Percentiles rank a stretch among this genome's conserved stretches.
Evolutionary conservation across 257 asterid species (phyloP).

Genomic region (Rhazya stricta): DNA sequence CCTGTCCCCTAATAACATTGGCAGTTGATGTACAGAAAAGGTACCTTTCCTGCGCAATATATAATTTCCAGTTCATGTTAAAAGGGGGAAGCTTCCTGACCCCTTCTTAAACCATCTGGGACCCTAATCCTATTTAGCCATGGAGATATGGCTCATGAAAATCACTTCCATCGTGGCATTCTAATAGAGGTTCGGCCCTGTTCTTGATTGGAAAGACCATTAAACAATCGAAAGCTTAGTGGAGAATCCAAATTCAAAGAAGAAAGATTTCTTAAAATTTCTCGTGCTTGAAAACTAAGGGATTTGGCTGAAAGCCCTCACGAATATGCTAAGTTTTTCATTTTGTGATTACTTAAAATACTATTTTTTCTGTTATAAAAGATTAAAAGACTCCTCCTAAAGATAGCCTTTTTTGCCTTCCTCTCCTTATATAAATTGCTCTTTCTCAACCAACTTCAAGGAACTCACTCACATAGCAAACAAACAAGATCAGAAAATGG

Average conservation of each 20-base stretch:
- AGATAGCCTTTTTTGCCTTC: conserved; percentile 11
- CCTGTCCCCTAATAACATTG: neutral
- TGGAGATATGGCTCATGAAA: conserved; percentile 4
- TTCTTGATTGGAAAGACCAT: conserved; percentile 15
- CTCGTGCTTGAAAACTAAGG: neutral
- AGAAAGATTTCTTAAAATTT: neutral
- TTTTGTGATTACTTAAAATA: conserved; percentile 3
- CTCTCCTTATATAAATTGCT: conserved; percentile 16
- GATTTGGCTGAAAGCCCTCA: neutral
- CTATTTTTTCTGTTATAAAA: neutral
- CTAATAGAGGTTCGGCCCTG: neutral
- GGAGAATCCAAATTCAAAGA: conserved; percentile 8
- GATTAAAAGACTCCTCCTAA: neutral
- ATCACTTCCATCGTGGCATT: conserved; percentile 2
- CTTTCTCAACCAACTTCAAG: conserved; percentile 14
- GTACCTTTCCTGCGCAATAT: neutral
- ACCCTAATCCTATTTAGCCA: conserved; percentile 3
- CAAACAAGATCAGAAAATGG: neutral
- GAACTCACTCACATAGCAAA: neutral
- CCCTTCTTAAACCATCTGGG: conserved; percentile 13
- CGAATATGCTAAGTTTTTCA: neutral
- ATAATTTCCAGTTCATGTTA: neutral
- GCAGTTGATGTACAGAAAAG: conserved; percentile 4
- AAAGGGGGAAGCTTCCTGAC: conserved; percentile 14
- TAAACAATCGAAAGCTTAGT: neutral